Evolutionary conservation across 2,329 filamentous ascomycete genomes (phyloP).

Genomic region (Paecilomyces sp.): DNA sequence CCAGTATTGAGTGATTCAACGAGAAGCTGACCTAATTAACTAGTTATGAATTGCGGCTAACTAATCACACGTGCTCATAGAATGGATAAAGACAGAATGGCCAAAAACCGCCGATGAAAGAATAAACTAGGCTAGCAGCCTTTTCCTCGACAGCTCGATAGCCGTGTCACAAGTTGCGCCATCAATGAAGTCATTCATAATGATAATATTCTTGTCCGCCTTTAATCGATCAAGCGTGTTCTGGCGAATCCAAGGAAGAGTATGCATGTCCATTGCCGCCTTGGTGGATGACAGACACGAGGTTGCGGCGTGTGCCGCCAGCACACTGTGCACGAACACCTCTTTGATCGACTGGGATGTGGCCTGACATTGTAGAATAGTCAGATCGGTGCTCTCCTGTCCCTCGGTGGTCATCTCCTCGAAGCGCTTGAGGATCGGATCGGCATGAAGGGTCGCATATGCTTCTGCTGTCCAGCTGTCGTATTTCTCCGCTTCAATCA

Average conservation of each 20-base stretch:
- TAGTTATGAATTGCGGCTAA: no score
- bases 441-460: constrained; percentile 36
- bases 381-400: constrained; percentile 29
- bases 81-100: no score
- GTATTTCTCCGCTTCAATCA: constrained; percentile 31
- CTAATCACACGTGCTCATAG: no score
- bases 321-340: constrained; percentile 40
- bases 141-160: not conserved
- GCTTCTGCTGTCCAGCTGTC: constrained; percentile 36
- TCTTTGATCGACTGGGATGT: constrained; percentile 45
- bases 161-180: constrained; percentile 39
- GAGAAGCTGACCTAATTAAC: no score
- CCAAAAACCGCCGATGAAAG: no score
- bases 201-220: constrained; percentile 35
- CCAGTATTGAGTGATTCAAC: no score
- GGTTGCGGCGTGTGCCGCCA: constrained; percentile 38
- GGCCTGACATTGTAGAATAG: constrained; percentile 45
- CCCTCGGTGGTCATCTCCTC: constrained; percentile 23
- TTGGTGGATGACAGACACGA: constrained; percentile 45
- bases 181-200: constrained; percentile 49
- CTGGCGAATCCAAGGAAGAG: constrained; percentile 40
- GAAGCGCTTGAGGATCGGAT: constrained; percentile 32
- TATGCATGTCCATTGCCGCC: constrained; percentile 41
- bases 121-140: not conserved
- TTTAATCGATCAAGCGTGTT: constrained; percentile 33